Conservation (phyloP, 805 yeast genomes). For the Metschnikowia anglica region DNA sequence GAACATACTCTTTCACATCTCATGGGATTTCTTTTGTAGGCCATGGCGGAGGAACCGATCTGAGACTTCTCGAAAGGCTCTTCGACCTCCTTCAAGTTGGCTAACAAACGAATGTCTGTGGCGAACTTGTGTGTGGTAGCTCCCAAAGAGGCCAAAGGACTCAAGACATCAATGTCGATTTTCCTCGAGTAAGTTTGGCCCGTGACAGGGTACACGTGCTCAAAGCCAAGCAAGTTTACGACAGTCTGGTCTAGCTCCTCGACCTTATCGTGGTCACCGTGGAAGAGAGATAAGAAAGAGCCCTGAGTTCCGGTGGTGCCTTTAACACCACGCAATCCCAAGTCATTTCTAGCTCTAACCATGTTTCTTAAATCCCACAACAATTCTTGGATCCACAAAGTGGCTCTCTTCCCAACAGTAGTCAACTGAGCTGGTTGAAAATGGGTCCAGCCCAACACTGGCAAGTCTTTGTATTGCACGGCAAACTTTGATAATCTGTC, state of each 20-base stretch:
- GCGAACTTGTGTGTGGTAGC: conserved; percentile 97
- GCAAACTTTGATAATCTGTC: conserved; percentile 89
- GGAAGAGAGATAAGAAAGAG: conserved; percentile 90
- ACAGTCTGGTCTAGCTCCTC: conserved; percentile 90
- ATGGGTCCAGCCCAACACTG: conserved; percentile 98
- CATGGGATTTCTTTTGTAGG: conserved; percentile 99
- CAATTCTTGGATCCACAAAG: conserved; percentile 96
- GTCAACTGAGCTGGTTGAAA: conserved; percentile 99
- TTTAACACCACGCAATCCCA: conserved; percentile 96
- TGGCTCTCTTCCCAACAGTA: conserved; percentile 97
- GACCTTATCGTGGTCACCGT: conserved; percentile 95
- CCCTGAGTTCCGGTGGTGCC: conserved; percentile 99
- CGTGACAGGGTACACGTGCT: conserved; percentile 93
- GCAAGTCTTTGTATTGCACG: conserved; percentile 86
- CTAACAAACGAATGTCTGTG: conserved; percentile 92
- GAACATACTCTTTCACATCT: conserved; percentile 98
- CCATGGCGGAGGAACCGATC: conserved; percentile 98
- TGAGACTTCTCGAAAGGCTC: conserved; percentile 99
- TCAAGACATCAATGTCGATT: conserved; percentile 91
- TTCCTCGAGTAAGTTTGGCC: conserved; percentile 99
- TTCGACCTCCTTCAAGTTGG: conserved; percentile 95
- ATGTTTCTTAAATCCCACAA: conserved; percentile 97
- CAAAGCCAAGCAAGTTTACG: conserved; percentile 89
- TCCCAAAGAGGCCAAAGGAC: conserved; percentile 91
- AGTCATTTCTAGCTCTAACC: conserved; percentile 92